phyloP scores from a whole-genome alignment of 768 basidiomycete species.

The Goffeauzyma gilvescens region DNA sequence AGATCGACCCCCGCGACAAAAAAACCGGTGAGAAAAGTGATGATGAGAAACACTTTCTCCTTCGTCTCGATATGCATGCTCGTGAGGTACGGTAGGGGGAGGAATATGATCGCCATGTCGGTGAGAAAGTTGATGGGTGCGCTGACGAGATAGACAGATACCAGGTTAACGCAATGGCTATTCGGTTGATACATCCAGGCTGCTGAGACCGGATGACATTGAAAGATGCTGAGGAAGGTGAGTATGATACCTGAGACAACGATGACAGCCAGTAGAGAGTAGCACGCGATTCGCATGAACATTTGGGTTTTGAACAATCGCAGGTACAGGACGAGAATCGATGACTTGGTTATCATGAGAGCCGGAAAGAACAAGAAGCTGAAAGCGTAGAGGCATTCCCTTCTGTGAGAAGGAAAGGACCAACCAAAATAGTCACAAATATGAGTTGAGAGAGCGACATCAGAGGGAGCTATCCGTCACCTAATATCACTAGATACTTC shows the following conservation, averaged over 20 bases:
- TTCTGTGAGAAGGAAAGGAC: slow-evolving; percentile 10
- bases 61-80: slow-evolving; percentile 23
- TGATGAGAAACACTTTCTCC: slow-evolving; percentile 25
- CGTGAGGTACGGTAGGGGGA: slow-evolving; percentile 29
- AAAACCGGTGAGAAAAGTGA: slow-evolving; percentile 26
- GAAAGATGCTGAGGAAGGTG: slow-evolving; percentile 27
- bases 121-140: slow-evolving; percentile 30
- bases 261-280: slow-evolving; percentile 18
- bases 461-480: not conserved
- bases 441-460: not conserved
- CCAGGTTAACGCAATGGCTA: slow-evolving; percentile 21
- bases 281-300: slow-evolving; percentile 21
- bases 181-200: slow-evolving; percentile 7
- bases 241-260: slow-evolving; percentile 24
- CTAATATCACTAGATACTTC: not conserved
- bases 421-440: slow-evolving; percentile 4
- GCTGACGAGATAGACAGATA: slow-evolving; percentile 24
- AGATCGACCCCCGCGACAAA: slow-evolving; percentile 30
- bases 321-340: slow-evolving; percentile 26
- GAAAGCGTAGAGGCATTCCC: slow-evolving; percentile 23
- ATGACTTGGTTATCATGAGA: slow-evolving; percentile 27
- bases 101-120: slow-evolving; percentile 25
- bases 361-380: slow-evolving; percentile 27
- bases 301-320: slow-evolving; percentile 20
- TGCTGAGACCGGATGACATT: slow-evolving; percentile 23